Conservation (phyloP, 1,284 basidiomycete genomes). For the Pascua guehoae region DNA sequence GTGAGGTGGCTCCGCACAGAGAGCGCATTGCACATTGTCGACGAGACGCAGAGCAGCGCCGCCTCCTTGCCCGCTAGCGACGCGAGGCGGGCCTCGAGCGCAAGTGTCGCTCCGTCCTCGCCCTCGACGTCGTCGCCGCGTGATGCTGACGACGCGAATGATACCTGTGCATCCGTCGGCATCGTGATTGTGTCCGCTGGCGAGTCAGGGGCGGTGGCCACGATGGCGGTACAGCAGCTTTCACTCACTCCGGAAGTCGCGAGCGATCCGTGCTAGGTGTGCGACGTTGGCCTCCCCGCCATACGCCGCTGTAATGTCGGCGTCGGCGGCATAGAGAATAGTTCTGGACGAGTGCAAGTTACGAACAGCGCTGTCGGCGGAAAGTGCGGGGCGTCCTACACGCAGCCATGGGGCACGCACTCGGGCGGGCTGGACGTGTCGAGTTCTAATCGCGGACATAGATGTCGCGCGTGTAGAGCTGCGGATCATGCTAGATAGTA, state of each 20-base stretch:
- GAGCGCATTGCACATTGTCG: slow-evolving; percentile 83
- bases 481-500: no score
- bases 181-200: slow-evolving; percentile 53
- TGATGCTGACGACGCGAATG: slow-evolving; percentile 50
- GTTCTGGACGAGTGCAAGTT: no score
- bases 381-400: no score
- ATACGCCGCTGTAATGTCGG: slow-evolving; percentile 30
- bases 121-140: slow-evolving; percentile 55
- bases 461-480: no score
- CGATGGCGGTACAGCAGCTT: not conserved
- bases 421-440: no score
- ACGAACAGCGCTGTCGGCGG: no score
- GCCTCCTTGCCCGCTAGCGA: slow-evolving; percentile 74
- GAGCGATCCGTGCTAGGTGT: slow-evolving; percentile 27
- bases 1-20: slow-evolving; percentile 82
- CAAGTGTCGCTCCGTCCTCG: slow-evolving; percentile 57
- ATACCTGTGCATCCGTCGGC: slow-evolving; percentile 53
- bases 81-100: slow-evolving; percentile 74
- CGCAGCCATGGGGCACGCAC: no score
- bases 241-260: slow-evolving; percentile 49
- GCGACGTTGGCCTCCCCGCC: slow-evolving; percentile 45
- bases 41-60: slow-evolving; percentile 73
- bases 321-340: no score
- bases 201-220: not conserved
- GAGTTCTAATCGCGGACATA: no score